Evolutionary conservation across 2,329 filamentous ascomycete genomes (phyloP).

Genomic region (Arthroderma sp.): DNA sequence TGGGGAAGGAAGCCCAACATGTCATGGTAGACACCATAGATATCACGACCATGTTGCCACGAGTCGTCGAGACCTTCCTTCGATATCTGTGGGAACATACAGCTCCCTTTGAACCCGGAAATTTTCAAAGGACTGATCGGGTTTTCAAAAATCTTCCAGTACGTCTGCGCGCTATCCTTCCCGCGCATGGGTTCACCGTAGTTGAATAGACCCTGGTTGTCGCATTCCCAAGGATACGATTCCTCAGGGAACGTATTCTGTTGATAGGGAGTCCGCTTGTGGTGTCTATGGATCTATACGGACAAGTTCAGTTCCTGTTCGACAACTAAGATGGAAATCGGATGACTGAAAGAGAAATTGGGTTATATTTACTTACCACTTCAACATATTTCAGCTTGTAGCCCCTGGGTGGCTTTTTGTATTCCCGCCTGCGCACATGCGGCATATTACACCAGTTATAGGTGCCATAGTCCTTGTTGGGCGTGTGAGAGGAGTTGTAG

Average conservation of each 20-base stretch:
- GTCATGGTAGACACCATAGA: slow-evolving; percentile 62
- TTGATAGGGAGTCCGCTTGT: slow-evolving; percentile 72
- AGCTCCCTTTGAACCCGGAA: slow-evolving; percentile 57
- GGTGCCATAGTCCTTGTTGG: slow-evolving; percentile 43
- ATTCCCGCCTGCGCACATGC: slow-evolving; percentile 57
- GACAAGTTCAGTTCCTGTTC: not conserved
- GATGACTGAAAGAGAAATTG: not conserved
- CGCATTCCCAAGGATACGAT: slow-evolving; percentile 58
- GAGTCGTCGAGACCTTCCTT: slow-evolving; percentile 58
- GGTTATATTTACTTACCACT: slow-evolving; percentile 38
- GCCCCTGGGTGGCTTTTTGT: slow-evolving; percentile 40
- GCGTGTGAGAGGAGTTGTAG: slow-evolving; percentile 52
- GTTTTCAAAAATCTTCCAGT: slow-evolving; percentile 53
- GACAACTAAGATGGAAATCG: not conserved
- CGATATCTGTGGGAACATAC: slow-evolving; percentile 73
- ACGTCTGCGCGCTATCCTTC: slow-evolving; percentile 41
- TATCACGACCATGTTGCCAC: slow-evolving; percentile 60
- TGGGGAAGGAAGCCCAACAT: slow-evolving; percentile 54
- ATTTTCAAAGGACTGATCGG: slow-evolving; percentile 53
- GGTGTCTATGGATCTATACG: slow-evolving; percentile 59
- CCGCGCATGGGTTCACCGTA: slow-evolving; percentile 44
- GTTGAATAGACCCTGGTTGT: slow-evolving; percentile 56
- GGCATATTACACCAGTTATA: slow-evolving; percentile 88
- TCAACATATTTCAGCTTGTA: slow-evolving; percentile 64
- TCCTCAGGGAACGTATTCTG: slow-evolving; percentile 65